Evolutionary conservation across 768 basidiomycete genomes (phyloP), one percentile per base, ranked within the genome.

Genomic region (Trichaptum fuscoviolaceum): DNA sequence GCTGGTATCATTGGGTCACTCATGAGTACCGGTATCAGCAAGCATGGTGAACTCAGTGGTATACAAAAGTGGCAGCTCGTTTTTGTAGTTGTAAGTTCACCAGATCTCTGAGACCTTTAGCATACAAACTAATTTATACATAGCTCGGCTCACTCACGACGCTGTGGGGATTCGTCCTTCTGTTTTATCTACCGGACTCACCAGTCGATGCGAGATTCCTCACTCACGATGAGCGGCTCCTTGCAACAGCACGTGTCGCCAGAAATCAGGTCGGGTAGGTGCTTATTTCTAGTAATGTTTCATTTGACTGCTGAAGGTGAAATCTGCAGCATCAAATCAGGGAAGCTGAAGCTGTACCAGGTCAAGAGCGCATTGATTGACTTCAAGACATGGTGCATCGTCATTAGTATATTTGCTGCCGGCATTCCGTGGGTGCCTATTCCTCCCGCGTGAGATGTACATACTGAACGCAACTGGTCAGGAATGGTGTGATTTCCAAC

Each of bases 241-340:
- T 78, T 17, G 78, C 75, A 4, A 73, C 78, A 26, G 75, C 77
- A 68, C 74, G 79, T n/a, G 77, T 79, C 2, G 76, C 79, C 0
- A 70, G 69, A 34, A 76, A 77, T 65, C 69, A 72, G 66, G 69
- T 69, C 58, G 62, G 68, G 68, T 66, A 63, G 42, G 62, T 58
- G 23, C 26, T 10, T 52, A 20, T 57, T 25, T 23, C 9, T 17
- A 12, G 42, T 36, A 17, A 7, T 25, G n/a, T 34, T 24, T 63
- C 27, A 57, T 52, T 9, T 65, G 3, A 25, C 2, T 65, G 2
- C 67, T 73, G 71, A 70, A 68, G 18, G 75, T 20, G 42, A 2
- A 12, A 2, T 20, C 15, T 3, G 42, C 15, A 52, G 76, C 12
- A 75, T 72, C 35, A 79, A 80, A 70, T 77, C 77, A 67, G 78